Evolutionary conservation across 768 basidiomycete species (phyloP).

Genomic region (Pleurotus ostreatus): DNA sequence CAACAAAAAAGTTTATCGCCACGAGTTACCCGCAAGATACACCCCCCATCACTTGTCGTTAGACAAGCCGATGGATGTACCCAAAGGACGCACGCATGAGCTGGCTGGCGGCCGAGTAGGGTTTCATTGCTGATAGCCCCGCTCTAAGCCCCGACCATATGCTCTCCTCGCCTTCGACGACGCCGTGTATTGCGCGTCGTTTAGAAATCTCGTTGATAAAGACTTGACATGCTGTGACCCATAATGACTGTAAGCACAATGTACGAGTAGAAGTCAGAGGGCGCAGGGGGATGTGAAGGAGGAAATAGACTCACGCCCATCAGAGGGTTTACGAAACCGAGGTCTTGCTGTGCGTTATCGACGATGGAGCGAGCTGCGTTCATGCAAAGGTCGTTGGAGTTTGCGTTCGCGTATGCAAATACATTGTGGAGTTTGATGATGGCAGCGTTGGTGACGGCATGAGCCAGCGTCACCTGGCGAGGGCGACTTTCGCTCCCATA

Average conservation of each 20-base stretch:
- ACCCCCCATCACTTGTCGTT: not conserved
- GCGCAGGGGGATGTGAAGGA: slow-evolving; percentile 7
- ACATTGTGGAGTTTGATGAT: slow-evolving; percentile 49
- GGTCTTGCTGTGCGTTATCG: slow-evolving; percentile 31
- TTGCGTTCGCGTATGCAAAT: slow-evolving; percentile 37
- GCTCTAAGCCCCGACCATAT: slow-evolving; percentile 8
- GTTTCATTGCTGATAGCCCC: slow-evolving; percentile 5
- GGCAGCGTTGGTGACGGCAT: slow-evolving; percentile 44
- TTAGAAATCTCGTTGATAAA: slow-evolving; percentile 42
- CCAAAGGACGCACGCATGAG: slow-evolving; percentile 9
- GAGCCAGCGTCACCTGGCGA: slow-evolving; percentile 39
- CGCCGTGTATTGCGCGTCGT: slow-evolving; percentile 3
- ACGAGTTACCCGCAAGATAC: not conserved
- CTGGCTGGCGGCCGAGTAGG: slow-evolving; percentile 7
- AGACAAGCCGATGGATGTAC: slow-evolving; percentile 8
- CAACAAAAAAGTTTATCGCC: not conserved
- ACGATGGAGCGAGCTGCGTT: slow-evolving; percentile 40
- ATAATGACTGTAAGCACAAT: slow-evolving; percentile 33
- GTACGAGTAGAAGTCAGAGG: slow-evolving; percentile 7
- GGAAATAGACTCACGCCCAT: slow-evolving; percentile 41
- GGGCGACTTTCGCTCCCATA: slow-evolving; percentile 27
- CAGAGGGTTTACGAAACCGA: slow-evolving; percentile 43
- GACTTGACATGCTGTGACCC: slow-evolving; percentile 42
- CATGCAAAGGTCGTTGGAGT: slow-evolving; percentile 41
- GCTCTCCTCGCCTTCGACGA: slow-evolving; percentile 9